Evolutionary conservation across 208 protist species (phyloP), one percentile per base, ranked within the genome.

Genomic region (Strigomonas galati): DNA sequence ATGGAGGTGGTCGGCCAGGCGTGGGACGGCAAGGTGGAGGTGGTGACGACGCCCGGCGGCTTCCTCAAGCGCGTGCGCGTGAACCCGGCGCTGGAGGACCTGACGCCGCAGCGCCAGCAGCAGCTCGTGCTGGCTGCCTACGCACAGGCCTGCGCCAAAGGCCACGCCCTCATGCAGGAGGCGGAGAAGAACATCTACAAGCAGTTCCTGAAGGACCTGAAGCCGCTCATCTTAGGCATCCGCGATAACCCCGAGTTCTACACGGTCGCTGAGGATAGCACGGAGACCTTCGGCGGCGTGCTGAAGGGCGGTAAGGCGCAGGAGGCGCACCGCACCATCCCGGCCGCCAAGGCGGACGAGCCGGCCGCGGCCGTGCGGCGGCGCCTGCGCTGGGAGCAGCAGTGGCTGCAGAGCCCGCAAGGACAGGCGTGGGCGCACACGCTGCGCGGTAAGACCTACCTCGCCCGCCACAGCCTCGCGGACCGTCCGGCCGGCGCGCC

Each of bases 221-320:
- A 95, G 66, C 92, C 92, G 4, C 78, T 97, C 65, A 79, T 97
- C 32, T 72, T 93, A 46, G 92, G 92, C 51, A 97, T 97, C 51
- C 92, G 92, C 40, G 92, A 97, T 58, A 97, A 97, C 61, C 85
- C 89, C 14, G 89, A 97, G 81, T 97, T 97, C 74, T 97, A 94
- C 76, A 97, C 92, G 5, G 86, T 95, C 14, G 54, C 87, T 0
- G 80, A 86, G 48, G 71, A 85, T 52, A 73, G 81, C 24, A 60
- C 87, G 3, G 91, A 96, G 64, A 92, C 84, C 19, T 52, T 89
- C 26, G 74, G 83, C 57, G 91, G 85, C 15, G 84, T 84, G n/a
- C 67, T 96, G 68, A 57, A 46, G 21, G 51, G 26, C 52, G 68
- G 35, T 2, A 32, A 46, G 24, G 31, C 26, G 10, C 30, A n/a